Percentiles rank a stretch among this genome's conserved stretches.
These are phyloP conservation scores for Ehretia macrophylla DNA, from an alignment of 257 asterid species.

Conservation along the genomic window DNA sequence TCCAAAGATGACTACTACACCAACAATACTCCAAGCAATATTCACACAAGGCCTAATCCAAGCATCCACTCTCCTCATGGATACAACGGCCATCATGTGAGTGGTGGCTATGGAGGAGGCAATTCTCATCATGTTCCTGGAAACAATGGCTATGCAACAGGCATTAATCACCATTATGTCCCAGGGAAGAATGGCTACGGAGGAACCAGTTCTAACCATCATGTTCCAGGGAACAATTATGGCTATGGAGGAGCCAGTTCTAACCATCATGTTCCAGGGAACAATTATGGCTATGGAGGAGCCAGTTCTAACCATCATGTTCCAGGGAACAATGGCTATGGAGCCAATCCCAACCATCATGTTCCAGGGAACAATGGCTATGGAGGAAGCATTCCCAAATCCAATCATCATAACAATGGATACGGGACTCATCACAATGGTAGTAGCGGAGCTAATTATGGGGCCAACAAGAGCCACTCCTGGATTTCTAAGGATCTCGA, in stretches of 20 bases:
- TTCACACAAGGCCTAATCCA: constrained; percentile 15
- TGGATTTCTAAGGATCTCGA: not conserved
- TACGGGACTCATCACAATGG: not conserved
- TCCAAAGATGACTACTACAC: not conserved
- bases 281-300: no score
- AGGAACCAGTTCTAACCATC: no score
- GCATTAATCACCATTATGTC: not conserved
- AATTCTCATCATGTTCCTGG: not conserved
- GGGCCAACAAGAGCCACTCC: not conserved
- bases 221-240: no score
- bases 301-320: no score
- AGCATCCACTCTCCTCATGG: constrained; percentile 1
- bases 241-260: no score
- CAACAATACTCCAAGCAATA: constrained; percentile 4
- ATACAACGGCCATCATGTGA: not conserved
- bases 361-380: no score
- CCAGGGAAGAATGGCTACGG: not conserved
- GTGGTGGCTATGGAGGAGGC: constrained; percentile 3
- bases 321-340: not conserved
- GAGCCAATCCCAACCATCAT: not conserved
- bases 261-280: no score
- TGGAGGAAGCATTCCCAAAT: no score
- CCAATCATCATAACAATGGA: not conserved
- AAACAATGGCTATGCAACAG: not conserved
- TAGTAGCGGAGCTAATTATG: constrained; percentile 2